Evolutionary conservation across 2,329 filamentous ascomycete species (phyloP), one percentile per base, ranked within the genome.

Genomic region (Orbilia oligospora): DNA sequence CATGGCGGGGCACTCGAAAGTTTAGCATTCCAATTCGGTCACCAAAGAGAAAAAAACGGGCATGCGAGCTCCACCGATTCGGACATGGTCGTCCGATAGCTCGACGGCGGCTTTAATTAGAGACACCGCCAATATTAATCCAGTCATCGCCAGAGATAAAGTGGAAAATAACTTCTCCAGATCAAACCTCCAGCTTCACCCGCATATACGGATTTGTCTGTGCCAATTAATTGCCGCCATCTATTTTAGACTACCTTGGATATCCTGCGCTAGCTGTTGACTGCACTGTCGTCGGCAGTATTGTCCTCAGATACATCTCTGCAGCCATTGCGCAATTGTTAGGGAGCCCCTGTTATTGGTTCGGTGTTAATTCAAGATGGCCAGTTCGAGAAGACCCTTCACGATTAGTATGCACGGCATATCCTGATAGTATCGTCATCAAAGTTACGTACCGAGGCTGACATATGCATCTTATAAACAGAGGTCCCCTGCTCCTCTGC

Each of bases 401-500:
- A 78, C 68, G 18, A 78, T 78, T 58, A 78, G 75, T 78, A 78
- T 27, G 75, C 44, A 44, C 30, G 12, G 41, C 41, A 18, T 51
- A 24, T 46, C 58, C 36, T n/a, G 38, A 24, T 38, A 3, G 9
- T 30, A 22, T 8, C 38, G n/a, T 38, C 18, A 38, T 58, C 5
- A 36, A 4, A 36, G 33, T 36, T 36, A 36, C 33, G 8, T 36
- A 20, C n/a, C 24, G 12, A 30, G 22, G 53, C 73, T 71, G n/a
- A 71, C 53, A 24, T 33, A 33, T 55, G 51, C 27, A 33, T 30
- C 30, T 4, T 63, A 61, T 22, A 92, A 94, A 87, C n/a, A 46
- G 90, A 89, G 86, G 93, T 93, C 80, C 95, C 95, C 81, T 97
- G 93, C 87, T 98, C 95, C 78, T 97, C 94, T 80, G 95, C 95